phyloP scores from a whole-genome alignment of 768 basidiomycete species.

The Tricholoma matsutake region DNA sequence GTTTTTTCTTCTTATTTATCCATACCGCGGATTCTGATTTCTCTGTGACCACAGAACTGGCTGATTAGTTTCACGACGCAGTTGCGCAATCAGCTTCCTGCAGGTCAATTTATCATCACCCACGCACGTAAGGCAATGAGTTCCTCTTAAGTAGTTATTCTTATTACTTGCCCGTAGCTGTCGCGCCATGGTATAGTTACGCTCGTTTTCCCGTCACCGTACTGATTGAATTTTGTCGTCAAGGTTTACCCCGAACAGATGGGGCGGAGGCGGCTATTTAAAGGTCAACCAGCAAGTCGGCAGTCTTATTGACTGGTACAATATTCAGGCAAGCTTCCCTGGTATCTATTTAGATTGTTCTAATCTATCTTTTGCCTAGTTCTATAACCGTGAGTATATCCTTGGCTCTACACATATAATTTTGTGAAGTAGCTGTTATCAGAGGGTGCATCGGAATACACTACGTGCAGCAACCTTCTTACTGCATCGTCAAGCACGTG shows the following conservation, averaged over 20 bases:
- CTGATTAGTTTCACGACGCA: constrained; percentile 50
- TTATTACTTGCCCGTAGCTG: constrained; percentile 28
- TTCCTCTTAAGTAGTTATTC: not conserved
- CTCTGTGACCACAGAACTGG: constrained; percentile 37
- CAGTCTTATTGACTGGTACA: constrained; percentile 63
- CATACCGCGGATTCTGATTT: not conserved
- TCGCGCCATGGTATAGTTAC: constrained; percentile 42
- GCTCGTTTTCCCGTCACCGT: not conserved
- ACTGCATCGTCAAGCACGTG: constrained; percentile 54
- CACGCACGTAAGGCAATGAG: constrained; percentile 46
- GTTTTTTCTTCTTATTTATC: not conserved
- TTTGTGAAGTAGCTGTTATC: constrained; percentile 7
- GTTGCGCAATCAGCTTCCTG: constrained; percentile 46
- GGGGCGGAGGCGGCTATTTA: constrained; percentile 52
- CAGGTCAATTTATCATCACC: constrained; percentile 47
- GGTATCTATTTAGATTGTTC: not conserved
- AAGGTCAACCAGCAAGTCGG: constrained; percentile 52
- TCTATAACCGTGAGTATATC: constrained; percentile 41
- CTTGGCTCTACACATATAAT: not conserved
- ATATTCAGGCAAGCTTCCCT: constrained; percentile 39
- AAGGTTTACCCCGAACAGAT: constrained; percentile 42
- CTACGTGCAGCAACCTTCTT: constrained; percentile 58
- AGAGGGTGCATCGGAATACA: constrained; percentile 66
- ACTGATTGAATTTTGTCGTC: not conserved
- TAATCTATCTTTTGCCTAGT: constrained; percentile 21